Evolutionary conservation across 2,329 filamentous ascomycete species (phyloP), one percentile per base, ranked within the genome.

Genomic region (Cladophialophora carrionii): DNA sequence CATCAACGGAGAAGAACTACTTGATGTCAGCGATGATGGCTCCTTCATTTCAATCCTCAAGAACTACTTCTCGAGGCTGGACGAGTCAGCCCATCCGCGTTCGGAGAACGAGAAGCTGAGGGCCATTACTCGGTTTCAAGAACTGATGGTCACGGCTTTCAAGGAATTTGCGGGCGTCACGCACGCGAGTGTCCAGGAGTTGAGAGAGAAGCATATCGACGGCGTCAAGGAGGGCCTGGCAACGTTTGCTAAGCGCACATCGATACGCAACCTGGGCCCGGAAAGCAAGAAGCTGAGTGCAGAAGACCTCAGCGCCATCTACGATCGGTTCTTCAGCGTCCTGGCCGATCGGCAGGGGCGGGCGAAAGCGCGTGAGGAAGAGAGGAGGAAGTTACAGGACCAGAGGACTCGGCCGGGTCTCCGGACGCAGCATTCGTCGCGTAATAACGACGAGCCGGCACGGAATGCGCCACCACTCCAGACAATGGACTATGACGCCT

Each of bases 71-170:
- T 87, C 91, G 7, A 88, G 92, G 46, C 83, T 99, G 8, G 94
- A 98, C 75, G 94, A 98, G 78, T 97, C 93, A 3, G 95, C 95
- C 2, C 94, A 99, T 74, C 95, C 95, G 1, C 93, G 90, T 74
- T 97, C 92, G 0, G 93, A 97, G 75, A 99, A 98, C 69, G 88
- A 93, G 2, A 99, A 98, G 79, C 82, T 98, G 59, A 87, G 94
- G 60, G 92, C 93, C 0, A 95, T 99, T 61, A 99, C 96, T 5
- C 87, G 91, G 54, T 99, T 99, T 76, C 95, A 99, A 74, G 95
- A 98, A 77, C 85, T 99, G 63, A 98, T 99, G 93, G 95, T 99
- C 2, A 95, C 98, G 22, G 95, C 95, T 0, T 99, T 99, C 80
- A 98, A 97, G 72, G 95, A 99, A 74, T 99, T 99, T 74, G 90